Conservation (phyloP, 169 alveolate genomes). For the Plasmodium coatneyi region DNA sequence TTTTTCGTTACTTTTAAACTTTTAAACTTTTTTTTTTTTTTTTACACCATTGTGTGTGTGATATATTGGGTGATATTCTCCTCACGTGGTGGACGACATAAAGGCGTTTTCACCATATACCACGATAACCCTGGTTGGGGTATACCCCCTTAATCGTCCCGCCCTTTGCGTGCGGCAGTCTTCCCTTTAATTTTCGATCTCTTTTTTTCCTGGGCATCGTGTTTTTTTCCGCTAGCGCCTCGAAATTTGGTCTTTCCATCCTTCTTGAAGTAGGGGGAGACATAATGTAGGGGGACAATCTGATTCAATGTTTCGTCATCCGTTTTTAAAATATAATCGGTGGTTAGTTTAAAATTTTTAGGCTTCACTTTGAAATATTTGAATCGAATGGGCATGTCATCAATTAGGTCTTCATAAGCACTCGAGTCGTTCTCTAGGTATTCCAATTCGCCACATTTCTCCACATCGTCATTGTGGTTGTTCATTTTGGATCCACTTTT, state of each 20-base stretch:
- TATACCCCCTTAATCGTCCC: background rate
- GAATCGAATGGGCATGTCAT: conserved; percentile 84
- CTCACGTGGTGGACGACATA: background rate
- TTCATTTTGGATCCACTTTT: background rate
- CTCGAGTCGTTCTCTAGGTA: conserved; percentile 70
- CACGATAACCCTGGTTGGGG: background rate
- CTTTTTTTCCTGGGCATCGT: background rate
- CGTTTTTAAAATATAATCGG: conserved; percentile 76
- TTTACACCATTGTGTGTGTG: background rate
- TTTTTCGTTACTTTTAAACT: background rate
- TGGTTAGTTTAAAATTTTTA: conserved; percentile 71
- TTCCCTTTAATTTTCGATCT: background rate
- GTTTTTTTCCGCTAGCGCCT: background rate
- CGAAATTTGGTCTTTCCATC: background rate
- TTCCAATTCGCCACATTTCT: conserved; percentile 9
- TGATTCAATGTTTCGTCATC: conserved; percentile 79
- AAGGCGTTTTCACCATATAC: background rate
- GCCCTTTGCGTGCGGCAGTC: background rate
- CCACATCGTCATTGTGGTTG: background rate
- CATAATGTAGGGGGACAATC: conserved; percentile 76
- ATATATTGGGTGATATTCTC: background rate
- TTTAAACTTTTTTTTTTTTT: background rate
- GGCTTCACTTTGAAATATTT: conserved; percentile 84
- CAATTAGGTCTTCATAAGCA: conserved; percentile 84
- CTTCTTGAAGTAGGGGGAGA: conserved; percentile 14